Evolutionary conservation across 805 yeast genomes (phyloP).

Genomic region (Soucietia sequanensis): DNA sequence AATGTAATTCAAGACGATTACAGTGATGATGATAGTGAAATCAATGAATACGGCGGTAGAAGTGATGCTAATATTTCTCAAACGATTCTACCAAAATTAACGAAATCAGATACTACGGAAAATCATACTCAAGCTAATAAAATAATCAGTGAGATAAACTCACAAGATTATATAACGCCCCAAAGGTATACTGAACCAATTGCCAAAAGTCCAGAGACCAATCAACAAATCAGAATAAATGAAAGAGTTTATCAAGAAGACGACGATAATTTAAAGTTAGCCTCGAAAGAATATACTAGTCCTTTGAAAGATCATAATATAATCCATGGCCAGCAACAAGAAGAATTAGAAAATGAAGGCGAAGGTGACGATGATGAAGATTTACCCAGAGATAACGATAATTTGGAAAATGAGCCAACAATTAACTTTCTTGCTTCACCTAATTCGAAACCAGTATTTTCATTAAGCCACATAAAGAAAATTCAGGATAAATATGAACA

Average conservation of each 20-base stretch:
- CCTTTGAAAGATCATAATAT: slow-evolving; percentile 20
- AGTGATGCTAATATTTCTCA: slow-evolving; percentile 19
- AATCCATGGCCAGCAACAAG: background rate
- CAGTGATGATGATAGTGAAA: slow-evolving; percentile 26
- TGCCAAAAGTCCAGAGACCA: slow-evolving; percentile 27
- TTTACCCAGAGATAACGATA: background rate
- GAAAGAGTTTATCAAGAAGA: slow-evolving; percentile 16
- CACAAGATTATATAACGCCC: slow-evolving; percentile 25
- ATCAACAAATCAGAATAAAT: slow-evolving; percentile 21
- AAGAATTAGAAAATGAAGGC: too few relatives aligned
- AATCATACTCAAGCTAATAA: slow-evolving; percentile 17
- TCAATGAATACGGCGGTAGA: slow-evolving; percentile 22
- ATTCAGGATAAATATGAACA: slow-evolving; percentile 20
- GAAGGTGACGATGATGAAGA: slow-evolving; percentile 9
- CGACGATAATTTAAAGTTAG: slow-evolving; percentile 8
- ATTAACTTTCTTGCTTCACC: slow-evolving; percentile 29
- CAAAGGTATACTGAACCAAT: slow-evolving; percentile 30
- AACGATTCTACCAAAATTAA: slow-evolving; percentile 13
- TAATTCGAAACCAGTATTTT: slow-evolving; percentile 32
- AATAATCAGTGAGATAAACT: slow-evolving; percentile 11
- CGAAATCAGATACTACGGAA: slow-evolving; percentile 1
- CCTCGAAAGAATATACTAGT: slow-evolving; percentile 20
- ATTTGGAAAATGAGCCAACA: slow-evolving; percentile 26
- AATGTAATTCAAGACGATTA: slow-evolving; percentile 8
- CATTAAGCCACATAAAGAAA: slow-evolving; percentile 23